Evolutionary conservation across 73 alveolate genomes (phyloP).

Genomic region (Durusdinium trenchii): DNA sequence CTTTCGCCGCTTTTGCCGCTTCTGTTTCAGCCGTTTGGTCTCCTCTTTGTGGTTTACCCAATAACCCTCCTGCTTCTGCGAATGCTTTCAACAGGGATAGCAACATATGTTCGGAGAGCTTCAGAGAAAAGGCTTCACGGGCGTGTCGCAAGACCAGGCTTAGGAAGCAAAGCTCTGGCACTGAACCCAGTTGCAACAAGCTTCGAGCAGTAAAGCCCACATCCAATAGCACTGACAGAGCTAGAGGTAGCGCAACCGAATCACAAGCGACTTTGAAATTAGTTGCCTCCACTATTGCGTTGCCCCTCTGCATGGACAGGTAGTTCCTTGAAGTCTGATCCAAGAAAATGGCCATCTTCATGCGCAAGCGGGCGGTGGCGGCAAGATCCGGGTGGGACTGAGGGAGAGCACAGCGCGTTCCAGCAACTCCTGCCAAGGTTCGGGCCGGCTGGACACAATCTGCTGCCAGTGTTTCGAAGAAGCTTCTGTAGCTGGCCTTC

Average conservation of each 20-base stretch:
- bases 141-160: slow-evolving; percentile 78
- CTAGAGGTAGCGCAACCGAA: slow-evolving; percentile 51
- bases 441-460: slow-evolving; percentile 42
- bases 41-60: not conserved
- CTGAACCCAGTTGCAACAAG: slow-evolving; percentile 46
- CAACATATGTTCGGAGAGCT: slow-evolving; percentile 27
- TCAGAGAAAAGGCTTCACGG: not conserved
- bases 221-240: slow-evolving; percentile 51
- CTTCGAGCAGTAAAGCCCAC: not conserved
- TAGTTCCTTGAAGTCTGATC: slow-evolving; percentile 71
- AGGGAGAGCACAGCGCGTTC: not conserved
- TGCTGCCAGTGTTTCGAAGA: slow-evolving; percentile 45
- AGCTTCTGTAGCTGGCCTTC: slow-evolving; percentile 46
- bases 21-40: not conserved
- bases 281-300: not conserved
- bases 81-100: not conserved
- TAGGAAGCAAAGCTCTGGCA: slow-evolving; percentile 77
- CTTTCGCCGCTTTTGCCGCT: not conserved
- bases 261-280: slow-evolving; percentile 5
- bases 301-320: slow-evolving; percentile 78
- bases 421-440: not conserved
- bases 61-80: not conserved
- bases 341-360: slow-evolving; percentile 63
- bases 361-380: not conserved
- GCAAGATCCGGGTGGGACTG: not conserved